Conservation (phyloP, 768 basidiomycete species). For the Fistulinella prunicolor region DNA sequence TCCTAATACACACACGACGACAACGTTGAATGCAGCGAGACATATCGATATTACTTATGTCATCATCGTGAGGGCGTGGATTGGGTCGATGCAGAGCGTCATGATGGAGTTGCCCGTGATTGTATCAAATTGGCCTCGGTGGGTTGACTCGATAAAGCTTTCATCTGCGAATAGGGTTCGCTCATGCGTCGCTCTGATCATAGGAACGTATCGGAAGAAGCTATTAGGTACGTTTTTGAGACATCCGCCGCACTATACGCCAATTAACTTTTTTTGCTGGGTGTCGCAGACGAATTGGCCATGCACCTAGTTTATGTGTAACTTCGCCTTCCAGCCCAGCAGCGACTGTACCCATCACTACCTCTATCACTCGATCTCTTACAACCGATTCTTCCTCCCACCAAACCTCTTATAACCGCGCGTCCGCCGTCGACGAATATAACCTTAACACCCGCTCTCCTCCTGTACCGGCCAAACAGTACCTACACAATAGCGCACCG, state of each 20-base stretch:
- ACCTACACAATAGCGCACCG: conserved; percentile 31
- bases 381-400: conserved; percentile 21
- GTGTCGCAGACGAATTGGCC: conserved; percentile 44
- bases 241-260: neutral
- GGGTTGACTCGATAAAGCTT: conserved; percentile 23
- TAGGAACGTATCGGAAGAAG: conserved; percentile 71
- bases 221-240: conserved; percentile 43
- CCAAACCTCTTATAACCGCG: conserved; percentile 5
- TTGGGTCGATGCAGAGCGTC: conserved; percentile 63
- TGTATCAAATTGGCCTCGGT: conserved; percentile 86
- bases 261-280: neutral
- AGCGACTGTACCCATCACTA: conserved; percentile 29
- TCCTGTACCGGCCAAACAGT: conserved; percentile 14
- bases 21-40: conserved; percentile 76
- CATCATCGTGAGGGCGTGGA: conserved; percentile 71
- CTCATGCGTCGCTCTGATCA: neutral
- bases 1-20: conserved; percentile 70
- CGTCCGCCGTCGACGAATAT: conserved; percentile 11
- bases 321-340: conserved; percentile 28
- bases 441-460: conserved; percentile 5
- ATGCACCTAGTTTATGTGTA: conserved; percentile 40
- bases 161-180: neutral
- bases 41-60: conserved; percentile 86
- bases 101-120: conserved; percentile 76
- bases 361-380: conserved; percentile 18